Percentiles rank a stretch among this genome's conserved stretches.
Conservation (phyloP, 148 eudicot species). For the Selenicereus undatus region DNA sequence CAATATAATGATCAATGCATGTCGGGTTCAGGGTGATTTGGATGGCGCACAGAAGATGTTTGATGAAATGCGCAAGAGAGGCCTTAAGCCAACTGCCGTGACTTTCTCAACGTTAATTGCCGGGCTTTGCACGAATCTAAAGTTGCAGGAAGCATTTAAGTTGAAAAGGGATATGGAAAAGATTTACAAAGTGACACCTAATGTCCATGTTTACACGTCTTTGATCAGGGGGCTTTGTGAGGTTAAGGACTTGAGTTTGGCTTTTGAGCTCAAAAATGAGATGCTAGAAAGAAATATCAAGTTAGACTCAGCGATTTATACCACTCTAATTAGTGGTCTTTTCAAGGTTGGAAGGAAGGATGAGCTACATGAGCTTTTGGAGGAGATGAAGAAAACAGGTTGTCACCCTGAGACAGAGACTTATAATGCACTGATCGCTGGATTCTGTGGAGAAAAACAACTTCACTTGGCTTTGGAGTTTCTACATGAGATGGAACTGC, state of each 20-base stretch:
- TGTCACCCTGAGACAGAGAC: conserved; percentile 48
- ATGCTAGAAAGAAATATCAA: conserved; percentile 37
- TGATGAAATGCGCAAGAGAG: conserved; percentile 63
- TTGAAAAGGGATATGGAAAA: conserved; percentile 50
- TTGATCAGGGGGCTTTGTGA: conserved; percentile 72
- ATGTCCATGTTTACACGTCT: conserved; percentile 39
- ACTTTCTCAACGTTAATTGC: conserved; percentile 68
- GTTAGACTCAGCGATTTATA: conserved; percentile 39
- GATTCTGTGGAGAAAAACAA: conserved; percentile 50
- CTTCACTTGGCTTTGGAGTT: conserved; percentile 46
- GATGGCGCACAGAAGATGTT: conserved; percentile 56
- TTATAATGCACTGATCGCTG: conserved; percentile 59
- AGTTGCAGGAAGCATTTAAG: conserved; percentile 45
- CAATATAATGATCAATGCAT: conserved; percentile 65
- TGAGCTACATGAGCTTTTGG: conserved; percentile 42
- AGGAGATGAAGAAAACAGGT: conserved; percentile 52
- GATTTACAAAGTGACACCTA: conserved; percentile 44
- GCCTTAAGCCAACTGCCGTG: conserved; percentile 44
- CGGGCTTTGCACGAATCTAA: conserved; percentile 41
- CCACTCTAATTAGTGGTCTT: conserved; percentile 56
- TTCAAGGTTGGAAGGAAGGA: conserved; percentile 52
- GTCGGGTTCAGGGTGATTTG: conserved; percentile 39
- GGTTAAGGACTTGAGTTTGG: conserved; percentile 30
- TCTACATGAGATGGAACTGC: conserved; percentile 49
- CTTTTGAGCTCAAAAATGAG: conserved; percentile 60